Evolutionary conservation across 768 basidiomycete genomes (phyloP), one percentile per base, ranked within the genome.

Genomic region (Mycena chlorophos): DNA sequence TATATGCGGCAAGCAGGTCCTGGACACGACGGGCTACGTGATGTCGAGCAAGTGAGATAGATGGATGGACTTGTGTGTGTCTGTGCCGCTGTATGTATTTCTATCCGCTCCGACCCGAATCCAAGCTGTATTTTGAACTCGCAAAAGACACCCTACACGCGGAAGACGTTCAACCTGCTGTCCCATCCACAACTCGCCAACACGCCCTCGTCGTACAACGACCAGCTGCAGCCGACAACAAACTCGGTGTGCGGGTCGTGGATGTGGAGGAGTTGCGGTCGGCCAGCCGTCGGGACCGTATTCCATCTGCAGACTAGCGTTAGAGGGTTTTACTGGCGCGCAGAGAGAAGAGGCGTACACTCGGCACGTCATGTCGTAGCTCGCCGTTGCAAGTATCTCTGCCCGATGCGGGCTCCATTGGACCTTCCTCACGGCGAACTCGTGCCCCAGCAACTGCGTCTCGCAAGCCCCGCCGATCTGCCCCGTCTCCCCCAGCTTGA

Each of bases 361-460:
- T 69, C 92, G 79, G 70, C 89, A 93, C 1, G 94, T 94, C 96
- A 98, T 98, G 67, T 98, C 96, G 72, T 98, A 95, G 65, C 89
- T 87, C 34, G 75, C 81, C 38, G 76, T 75, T 3, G 88, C 87
- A 22, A 91, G 74, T 14, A 90, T 64, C 57, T 90, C 87, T 3
- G 85, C 73, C 25, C 79, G 75, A 73, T 92, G 89, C 34, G 90
- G 90, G 67, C 87, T 87, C 93, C 94, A 96, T 59, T 91, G 89
- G 3, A 96, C 82, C 67, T 90, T 90, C 38, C 94, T 77, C 40
- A 95, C 84, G 2, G 94, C 94, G 65, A 93, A 95, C 71, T 94
- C 93, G 65, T 96, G 94, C 5, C 94, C 94, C 3, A 82, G 72
- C 12, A 94, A 70, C 56, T 86, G 84, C 22, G 74, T 71, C 74